phyloP scores from a whole-genome alignment of 331 rosid genomes.

The Pyracantha coccinea region DNA sequence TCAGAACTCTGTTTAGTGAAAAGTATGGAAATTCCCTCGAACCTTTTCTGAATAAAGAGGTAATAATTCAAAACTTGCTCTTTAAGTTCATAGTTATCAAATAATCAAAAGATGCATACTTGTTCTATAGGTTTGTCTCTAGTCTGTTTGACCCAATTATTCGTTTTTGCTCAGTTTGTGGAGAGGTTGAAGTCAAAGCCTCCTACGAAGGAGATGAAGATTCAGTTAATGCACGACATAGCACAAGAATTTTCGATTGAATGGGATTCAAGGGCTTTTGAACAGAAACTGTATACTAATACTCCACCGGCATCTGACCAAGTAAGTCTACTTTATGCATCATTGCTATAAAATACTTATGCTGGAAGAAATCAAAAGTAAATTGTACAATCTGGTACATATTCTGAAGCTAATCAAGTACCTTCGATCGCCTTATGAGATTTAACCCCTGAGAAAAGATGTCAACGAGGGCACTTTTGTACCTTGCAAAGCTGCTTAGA shows the following conservation, averaged over 20 bases:
- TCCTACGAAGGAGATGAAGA: conserved; percentile 50
- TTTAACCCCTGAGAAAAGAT: no score
- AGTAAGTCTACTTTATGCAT: conserved; percentile 23
- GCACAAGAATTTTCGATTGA: conserved; percentile 52
- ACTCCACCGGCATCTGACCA: conserved; percentile 21
- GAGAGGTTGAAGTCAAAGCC: conserved; percentile 34
- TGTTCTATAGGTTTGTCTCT: background rate
- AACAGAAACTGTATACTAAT: conserved; percentile 23
- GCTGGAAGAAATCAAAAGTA: background rate
- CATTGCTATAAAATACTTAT: background rate
- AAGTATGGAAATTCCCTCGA: conserved; percentile 54
- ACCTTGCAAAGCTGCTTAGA: background rate
- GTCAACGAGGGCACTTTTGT: no score
- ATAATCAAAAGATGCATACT: background rate
- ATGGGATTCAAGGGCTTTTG: conserved; percentile 61
- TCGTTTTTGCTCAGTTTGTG: conserved; percentile 37
- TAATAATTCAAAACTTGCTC: conserved; percentile 9
- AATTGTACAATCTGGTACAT: no score
- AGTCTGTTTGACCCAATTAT: background rate
- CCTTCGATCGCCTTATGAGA: no score
- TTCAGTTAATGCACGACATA: conserved; percentile 51
- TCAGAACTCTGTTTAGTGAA: conserved; percentile 44
- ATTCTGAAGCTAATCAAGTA: no score
- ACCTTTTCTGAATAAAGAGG: conserved; percentile 50
- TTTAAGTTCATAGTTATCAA: background rate